Base-by-base conservation (phyloP, 495 filamentous ascomycete genomes). In the Penicillium flavigenum region DNA sequence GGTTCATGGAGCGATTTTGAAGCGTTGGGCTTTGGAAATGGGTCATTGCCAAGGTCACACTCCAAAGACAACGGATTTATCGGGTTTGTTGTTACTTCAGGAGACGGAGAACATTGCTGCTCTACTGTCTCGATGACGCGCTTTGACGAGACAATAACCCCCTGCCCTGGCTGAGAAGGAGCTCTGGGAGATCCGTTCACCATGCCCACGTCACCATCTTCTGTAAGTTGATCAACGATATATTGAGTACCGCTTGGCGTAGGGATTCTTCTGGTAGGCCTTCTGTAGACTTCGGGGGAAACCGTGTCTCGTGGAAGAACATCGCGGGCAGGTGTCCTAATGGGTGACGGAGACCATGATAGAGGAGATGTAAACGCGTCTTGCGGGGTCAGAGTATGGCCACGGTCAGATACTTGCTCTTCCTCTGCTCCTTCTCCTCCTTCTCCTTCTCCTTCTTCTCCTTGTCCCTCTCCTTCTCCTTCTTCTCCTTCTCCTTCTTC, bases 311-410 rank as follows among this genome's bases (percentile, higher is more conserved):
- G 20, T 16, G 51, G 51, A 20, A 53, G 51, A 42, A 17, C 5
- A 20, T 53, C 17, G n/a, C 24, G 38, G 19, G 38, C 63, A 19
- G 58, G 27, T 17, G 53, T 51, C 27, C 58, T 56, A 29, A 8
- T 11, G 12, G 14, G 22, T 1, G 50, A 42, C 34, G n/a, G 5
- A 38, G 29, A 20, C 20, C 50, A 50, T n/a, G 22, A n/a, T 7
- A 14, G 3, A 7, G 36, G 36, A 53, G 42, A 61, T 32, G 48
- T 41, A 14, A 20, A 32, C 22, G 27, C 61, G 34, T 47, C 56
- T 51, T 63, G 59, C 12, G 50, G 6, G 1, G 44, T 56, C 43
- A 46, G 38, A 39, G 9, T 47, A 10, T 26, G 19, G 24, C 52
- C 38, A 16, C 49, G 27, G 16, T 44, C 60, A 17, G 34, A 10